phyloP scores from a whole-genome alignment of 768 basidiomycete species.

The Hygrophoropsis aurantiaca region DNA sequence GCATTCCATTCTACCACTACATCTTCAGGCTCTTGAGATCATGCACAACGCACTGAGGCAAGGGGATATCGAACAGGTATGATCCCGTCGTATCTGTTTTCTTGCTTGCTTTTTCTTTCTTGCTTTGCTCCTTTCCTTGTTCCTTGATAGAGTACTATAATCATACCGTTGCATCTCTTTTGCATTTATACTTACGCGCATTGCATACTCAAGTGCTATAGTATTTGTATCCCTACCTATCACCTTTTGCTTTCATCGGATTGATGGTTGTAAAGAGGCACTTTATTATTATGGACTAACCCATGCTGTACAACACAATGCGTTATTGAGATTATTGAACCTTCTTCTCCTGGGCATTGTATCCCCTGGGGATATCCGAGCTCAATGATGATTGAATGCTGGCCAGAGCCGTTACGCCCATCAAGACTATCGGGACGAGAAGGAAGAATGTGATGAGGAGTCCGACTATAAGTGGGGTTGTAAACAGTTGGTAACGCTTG shows the following conservation, averaged over 20 bases:
- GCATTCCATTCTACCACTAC: slow-evolving; percentile 64
- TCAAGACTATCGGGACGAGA: slow-evolving; percentile 61
- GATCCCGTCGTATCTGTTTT: neutral
- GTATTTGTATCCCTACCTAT: slow-evolving; percentile 12
- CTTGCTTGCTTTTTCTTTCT: slow-evolving; percentile 1
- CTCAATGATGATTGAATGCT: slow-evolving; percentile 73
- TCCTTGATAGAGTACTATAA: neutral
- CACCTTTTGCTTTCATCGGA: slow-evolving; percentile 5
- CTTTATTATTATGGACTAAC: slow-evolving; percentile 19
- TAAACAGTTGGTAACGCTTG: slow-evolving; percentile 73
- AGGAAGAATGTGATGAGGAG: slow-evolving; percentile 68
- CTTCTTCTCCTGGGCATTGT: slow-evolving; percentile 72
- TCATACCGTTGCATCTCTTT: slow-evolving; percentile 6
- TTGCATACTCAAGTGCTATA: slow-evolving; percentile 3
- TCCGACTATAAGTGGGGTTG: slow-evolving; percentile 67
- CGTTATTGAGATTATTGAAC: slow-evolving; percentile 52
- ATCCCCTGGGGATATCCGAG: slow-evolving; percentile 64
- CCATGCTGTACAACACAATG: neutral
- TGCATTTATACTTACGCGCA: slow-evolving; percentile 1
- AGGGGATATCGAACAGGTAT: slow-evolving; percentile 22
- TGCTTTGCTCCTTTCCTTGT: neutral
- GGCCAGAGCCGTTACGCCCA: slow-evolving; percentile 65
- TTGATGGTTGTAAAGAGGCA: slow-evolving; percentile 29
- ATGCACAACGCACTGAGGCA: slow-evolving; percentile 47
- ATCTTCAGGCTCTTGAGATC: slow-evolving; percentile 68